Evolutionary conservation across 371 early-diverging fungal genomes (phyloP), one percentile per base, ranked within the genome.

Genomic region (Actinomortierella ambigua): DNA sequence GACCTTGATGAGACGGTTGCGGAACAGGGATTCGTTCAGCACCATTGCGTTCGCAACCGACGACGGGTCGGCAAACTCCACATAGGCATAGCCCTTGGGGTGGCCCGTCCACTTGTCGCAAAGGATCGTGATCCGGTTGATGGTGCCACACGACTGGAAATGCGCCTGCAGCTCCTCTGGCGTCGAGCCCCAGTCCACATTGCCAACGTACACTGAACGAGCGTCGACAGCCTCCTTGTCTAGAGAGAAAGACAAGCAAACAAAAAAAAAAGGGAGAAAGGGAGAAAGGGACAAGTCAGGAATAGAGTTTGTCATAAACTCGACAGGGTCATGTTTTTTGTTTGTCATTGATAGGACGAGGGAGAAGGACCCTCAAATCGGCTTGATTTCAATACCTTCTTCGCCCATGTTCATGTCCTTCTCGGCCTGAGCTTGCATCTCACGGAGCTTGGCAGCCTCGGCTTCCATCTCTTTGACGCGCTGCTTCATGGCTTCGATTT

Each of bases 41-140:
- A 89, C 87, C 77, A 96, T 81, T 24, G 99, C 96, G 59, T 90
- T 92, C 48, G 85, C 81, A n/a, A 97, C 95, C 2, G 88, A 85
- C 2, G 85, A 79, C 9, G 88, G 80, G 59, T 96, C 93, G 26
- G 94, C 94, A 87, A 99, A 99, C 78, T 99, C 98, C 15, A 98
- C 88, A 67, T 97, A 98, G n/a, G 96, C 98, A 77, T 88, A 95
- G 77, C 99, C 99, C 75, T 98, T 98, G 47, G 99, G 99, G 68
- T 95, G 95, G 5, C 96, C 96, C 15, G 95, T 95, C 71, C 81
- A 94, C 78, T 96, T 96, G 79, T 98, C 95, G 70, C 94, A 93
- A 39, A 95, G 77, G 68, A 98, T 98, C 14, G 98, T 98, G 15
- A 98, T 94, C 42, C 99, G 87, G 80, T 97, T 97, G 66, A 98